Evolutionary conservation across 116 monocot species (phyloP).

Genomic region (Zostera marina): DNA sequence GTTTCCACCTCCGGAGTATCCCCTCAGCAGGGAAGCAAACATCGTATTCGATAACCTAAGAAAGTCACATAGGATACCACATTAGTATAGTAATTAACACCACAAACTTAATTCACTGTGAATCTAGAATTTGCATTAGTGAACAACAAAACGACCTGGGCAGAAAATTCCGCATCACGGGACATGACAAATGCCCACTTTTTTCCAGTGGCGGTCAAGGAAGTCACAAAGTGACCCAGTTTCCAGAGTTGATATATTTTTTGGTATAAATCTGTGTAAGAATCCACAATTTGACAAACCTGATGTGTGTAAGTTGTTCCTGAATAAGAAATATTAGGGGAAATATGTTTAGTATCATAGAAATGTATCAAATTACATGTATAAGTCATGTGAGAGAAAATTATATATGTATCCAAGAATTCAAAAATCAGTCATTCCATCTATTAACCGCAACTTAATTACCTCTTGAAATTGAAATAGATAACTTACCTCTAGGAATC

Average conservation of each 20-base stretch:
- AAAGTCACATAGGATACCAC: neutral
- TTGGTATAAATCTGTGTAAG: neutral
- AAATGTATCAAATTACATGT: too few species aligned
- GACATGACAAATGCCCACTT: slow-evolving; percentile 9
- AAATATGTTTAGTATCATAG: neutral
- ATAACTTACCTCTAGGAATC: too few species aligned
- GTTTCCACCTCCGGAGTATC: neutral
- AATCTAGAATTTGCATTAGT: too few species aligned
- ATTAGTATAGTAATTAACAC: neutral
- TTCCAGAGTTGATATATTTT: neutral
- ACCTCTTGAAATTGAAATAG: too few species aligned
- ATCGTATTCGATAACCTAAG: slow-evolving; percentile 6
- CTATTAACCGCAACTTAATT: too few species aligned
- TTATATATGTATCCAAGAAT: neutral
- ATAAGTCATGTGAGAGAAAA: too few species aligned
- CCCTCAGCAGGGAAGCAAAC: slow-evolving; percentile 4
- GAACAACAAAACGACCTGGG: slow-evolving; percentile 5
- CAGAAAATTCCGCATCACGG: neutral
- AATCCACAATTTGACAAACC: neutral
- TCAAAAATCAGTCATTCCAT: neutral
- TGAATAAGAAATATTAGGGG: neutral
- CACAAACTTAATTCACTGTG: neutral
- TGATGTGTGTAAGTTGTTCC: neutral
- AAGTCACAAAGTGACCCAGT: neutral
- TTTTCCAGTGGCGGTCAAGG: slow-evolving; percentile 3